These are phyloP conservation scores for Prosopis cineraria DNA, from an alignment of 306 rosid species.

Conservation along the genomic window DNA sequence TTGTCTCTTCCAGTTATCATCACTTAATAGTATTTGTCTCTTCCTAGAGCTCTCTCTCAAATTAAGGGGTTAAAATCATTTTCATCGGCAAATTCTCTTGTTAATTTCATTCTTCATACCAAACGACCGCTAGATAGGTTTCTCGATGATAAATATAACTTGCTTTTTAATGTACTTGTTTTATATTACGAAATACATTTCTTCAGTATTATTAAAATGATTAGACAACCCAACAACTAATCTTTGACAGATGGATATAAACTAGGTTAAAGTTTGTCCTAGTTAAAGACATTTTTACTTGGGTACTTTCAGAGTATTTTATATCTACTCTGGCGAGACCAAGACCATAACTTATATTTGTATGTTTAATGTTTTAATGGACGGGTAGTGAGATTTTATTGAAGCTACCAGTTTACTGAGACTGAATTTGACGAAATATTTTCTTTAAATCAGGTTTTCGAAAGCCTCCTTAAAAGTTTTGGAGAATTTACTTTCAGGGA, in stretches of 20 bases:
- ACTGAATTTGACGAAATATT: constrained; percentile 24
- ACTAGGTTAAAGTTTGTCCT: neutral
- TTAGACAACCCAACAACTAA: neutral
- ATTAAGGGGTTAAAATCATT: neutral
- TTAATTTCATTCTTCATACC: neutral
- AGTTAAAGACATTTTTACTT: neutral
- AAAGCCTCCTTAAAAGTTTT: constrained; percentile 35
- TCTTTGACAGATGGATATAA: neutral
- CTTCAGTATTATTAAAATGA: neutral
- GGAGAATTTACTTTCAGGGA: constrained; percentile 51
- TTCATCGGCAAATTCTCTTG: neutral
- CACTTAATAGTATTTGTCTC: neutral
- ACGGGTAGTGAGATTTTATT: constrained; percentile 5
- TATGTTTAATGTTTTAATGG: constrained; percentile 26
- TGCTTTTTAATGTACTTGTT: neutral
- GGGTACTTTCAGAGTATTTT: constrained; percentile 2
- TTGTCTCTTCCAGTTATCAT: neutral
- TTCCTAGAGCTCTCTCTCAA: neutral
- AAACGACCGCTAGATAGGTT: neutral
- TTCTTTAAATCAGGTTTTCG: constrained; percentile 54
- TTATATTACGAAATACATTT: neutral
- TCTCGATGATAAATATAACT: neutral
- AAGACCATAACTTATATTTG: neutral
- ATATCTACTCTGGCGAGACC: constrained; percentile 1
- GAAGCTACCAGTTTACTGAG: constrained; percentile 3